phyloP scores from a whole-genome alignment of 2,329 filamentous ascomycete species.

The Scytalidium sp. region DNA sequence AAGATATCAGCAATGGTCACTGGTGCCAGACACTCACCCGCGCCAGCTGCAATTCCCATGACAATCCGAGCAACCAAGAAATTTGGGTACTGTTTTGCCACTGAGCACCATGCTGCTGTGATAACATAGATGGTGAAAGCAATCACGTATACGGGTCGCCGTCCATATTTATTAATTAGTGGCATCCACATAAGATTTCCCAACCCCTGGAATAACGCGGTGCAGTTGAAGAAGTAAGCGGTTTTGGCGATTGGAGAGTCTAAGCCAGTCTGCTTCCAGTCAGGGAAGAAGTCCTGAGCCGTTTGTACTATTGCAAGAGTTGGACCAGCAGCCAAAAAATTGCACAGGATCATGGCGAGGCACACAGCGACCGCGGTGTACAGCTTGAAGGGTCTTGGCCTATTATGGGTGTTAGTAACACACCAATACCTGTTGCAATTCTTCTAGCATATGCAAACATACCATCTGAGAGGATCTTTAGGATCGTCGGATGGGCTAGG shows the following conservation, averaged over 20 bases:
- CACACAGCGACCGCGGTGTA: conserved; percentile 10
- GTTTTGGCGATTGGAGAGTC: conserved; percentile 7
- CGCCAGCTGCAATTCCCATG: conserved; percentile 51
- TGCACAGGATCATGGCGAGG: conserved; percentile 12
- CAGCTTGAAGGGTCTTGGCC: conserved; percentile 11
- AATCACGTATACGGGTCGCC: conserved; percentile 15
- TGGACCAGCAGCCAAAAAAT: conserved; percentile 9
- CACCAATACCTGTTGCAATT: no score
- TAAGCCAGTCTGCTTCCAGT: conserved; percentile 5
- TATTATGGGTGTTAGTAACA: no score
- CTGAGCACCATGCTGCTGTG: conserved; percentile 39
- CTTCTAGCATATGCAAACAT: no score
- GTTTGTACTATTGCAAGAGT: conserved; percentile 10
- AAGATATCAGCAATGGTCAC: conserved; percentile 53
- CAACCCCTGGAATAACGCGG: conserved; percentile 14
- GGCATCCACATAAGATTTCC: conserved; percentile 16
- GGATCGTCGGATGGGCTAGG: no score
- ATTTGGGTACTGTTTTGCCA: conserved; percentile 36
- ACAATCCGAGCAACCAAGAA: conserved; percentile 46
- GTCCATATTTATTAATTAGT: conserved; percentile 17
- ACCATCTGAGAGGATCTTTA: no score
- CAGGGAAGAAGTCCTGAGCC: conserved; percentile 11
- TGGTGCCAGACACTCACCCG: conserved; percentile 46
- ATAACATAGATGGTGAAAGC: conserved; percentile 42
- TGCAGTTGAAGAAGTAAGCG: conserved; percentile 15